These are phyloP conservation scores for Coprinopsis cinerea DNA, from an alignment of 768 basidiomycete species.

Conservation along the genomic window DNA sequence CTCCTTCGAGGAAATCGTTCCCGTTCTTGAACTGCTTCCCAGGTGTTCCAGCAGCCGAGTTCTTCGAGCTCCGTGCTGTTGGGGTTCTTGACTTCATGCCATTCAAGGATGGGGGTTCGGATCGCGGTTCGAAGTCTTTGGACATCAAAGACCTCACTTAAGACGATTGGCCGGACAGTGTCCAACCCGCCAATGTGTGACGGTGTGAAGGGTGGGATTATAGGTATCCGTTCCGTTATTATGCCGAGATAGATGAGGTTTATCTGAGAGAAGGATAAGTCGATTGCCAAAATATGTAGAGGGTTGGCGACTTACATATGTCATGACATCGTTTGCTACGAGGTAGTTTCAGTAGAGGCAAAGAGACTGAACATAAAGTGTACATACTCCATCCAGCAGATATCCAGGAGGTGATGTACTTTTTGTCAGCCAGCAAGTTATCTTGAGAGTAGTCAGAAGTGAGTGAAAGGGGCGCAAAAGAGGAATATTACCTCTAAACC, in stretches of 20 bases:
- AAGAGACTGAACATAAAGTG: no score
- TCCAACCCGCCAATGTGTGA: slow-evolving; percentile 41
- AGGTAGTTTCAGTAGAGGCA: slow-evolving; percentile 10
- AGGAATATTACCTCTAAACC: slow-evolving; percentile 45
- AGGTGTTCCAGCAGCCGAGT: slow-evolving; percentile 53
- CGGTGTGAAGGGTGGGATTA: slow-evolving; percentile 53
- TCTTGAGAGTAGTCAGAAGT: slow-evolving; percentile 29
- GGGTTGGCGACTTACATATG: slow-evolving; percentile 40
- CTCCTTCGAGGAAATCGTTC: slow-evolving; percentile 36
- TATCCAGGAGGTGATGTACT: slow-evolving; percentile 71
- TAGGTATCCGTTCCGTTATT: slow-evolving; percentile 53
- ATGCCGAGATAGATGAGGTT: slow-evolving; percentile 57
- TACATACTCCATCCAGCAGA: slow-evolving; percentile 73
- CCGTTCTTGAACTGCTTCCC: slow-evolving; percentile 39
- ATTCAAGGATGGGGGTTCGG: slow-evolving; percentile 49
- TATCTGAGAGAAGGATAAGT: slow-evolving; percentile 23
- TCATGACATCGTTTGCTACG: slow-evolving; percentile 74
- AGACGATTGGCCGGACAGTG: slow-evolving; percentile 43
- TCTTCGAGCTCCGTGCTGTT: slow-evolving; percentile 35
- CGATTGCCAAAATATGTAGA: neutral
- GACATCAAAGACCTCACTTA: slow-evolving; percentile 58
- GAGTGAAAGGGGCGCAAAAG: neutral
- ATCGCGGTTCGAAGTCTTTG: slow-evolving; percentile 40
- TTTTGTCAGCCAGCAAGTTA: slow-evolving; percentile 51
- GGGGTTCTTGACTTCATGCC: slow-evolving; percentile 54